Conservation (phyloP, 129 eudicot genomes). For the Flaveria linearis region DNA sequence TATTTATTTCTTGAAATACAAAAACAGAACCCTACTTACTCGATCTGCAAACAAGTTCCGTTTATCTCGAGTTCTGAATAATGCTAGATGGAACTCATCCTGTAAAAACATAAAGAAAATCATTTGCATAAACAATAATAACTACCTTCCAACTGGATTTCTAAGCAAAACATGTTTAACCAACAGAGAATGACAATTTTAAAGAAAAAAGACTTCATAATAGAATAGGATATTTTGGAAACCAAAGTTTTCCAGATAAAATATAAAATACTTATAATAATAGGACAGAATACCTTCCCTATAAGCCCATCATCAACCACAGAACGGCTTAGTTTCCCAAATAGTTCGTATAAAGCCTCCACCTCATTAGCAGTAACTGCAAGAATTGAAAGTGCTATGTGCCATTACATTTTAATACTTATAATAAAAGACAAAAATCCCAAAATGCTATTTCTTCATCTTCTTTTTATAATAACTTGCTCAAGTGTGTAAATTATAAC, state of each 20-base stretch:
- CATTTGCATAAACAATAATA: background rate
- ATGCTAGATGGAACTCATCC: conserved; percentile 62
- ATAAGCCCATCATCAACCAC: conserved; percentile 51
- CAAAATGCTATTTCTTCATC: background rate
- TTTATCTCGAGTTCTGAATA: conserved; percentile 42
- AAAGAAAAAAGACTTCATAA: too few relatives aligned
- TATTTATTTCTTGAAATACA: background rate
- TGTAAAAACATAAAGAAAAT: conserved; percentile 28
- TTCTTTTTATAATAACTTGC: background rate
- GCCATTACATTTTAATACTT: background rate
- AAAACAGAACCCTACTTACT: conserved; percentile 34
- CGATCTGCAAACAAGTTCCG: conserved; percentile 53
- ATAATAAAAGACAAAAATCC: background rate
- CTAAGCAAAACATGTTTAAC: background rate
- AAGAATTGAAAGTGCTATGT: background rate
- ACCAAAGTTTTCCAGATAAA: too few relatives aligned
- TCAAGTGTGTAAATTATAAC: background rate
- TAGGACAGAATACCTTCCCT: conserved; percentile 34
- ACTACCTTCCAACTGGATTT: background rate
- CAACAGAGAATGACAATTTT: background rate
- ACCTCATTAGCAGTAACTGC: conserved; percentile 58
- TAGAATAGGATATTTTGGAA: too few relatives aligned
- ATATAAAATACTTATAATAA: conserved; percentile 15
- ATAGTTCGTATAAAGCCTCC: conserved; percentile 49
- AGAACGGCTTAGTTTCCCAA: conserved; percentile 55